These are phyloP conservation scores for Eucalyptus sp. DNA, from an alignment of 345 rosid genomes.

Conservation along the genomic window DNA sequence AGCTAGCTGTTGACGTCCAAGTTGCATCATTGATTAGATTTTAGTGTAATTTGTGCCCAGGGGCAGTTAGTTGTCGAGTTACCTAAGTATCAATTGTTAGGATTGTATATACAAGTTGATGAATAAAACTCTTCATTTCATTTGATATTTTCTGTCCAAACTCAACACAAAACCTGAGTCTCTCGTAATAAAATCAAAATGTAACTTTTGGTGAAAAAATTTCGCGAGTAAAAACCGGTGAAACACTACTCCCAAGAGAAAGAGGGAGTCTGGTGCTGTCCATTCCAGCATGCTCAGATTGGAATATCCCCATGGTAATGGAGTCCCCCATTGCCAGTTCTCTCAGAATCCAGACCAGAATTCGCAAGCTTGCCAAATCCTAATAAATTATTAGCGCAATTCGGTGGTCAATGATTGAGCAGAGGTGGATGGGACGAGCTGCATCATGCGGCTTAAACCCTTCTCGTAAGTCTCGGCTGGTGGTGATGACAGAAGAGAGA, in stretches of 20 bases:
- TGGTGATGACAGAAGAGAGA: constrained; percentile 82
- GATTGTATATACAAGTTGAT: too few species aligned
- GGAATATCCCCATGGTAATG: constrained; percentile 14
- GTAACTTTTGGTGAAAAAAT: background rate
- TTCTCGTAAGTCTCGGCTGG: constrained; percentile 21
- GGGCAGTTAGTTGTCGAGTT: too few species aligned
- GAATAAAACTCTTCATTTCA: too few species aligned
- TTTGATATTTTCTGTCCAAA: background rate
- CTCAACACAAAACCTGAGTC: background rate
- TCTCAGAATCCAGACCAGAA: constrained; percentile 11
- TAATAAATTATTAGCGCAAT: constrained; percentile 18
- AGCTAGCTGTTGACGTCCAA: too few species aligned
- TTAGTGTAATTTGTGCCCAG: background rate
- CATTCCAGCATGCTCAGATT: constrained; percentile 17
- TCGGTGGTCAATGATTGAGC: constrained; percentile 26
- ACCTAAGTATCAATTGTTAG: too few species aligned
- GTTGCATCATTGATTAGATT: background rate
- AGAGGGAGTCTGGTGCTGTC: constrained; percentile 27
- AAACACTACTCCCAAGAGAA: constrained; percentile 45
- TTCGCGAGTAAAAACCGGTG: background rate
- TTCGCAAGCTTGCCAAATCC: constrained; percentile 8
- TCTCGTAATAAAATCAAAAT: too few species aligned
- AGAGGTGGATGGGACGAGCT: constrained; percentile 15
- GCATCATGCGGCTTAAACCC: constrained; percentile 25
- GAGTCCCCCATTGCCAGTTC: constrained; percentile 4